Percentiles rank a stretch among this genome's conserved stretches.
Conservation (phyloP, 2,329 filamentous ascomycete genomes). For the Endothia cerciana region DNA sequence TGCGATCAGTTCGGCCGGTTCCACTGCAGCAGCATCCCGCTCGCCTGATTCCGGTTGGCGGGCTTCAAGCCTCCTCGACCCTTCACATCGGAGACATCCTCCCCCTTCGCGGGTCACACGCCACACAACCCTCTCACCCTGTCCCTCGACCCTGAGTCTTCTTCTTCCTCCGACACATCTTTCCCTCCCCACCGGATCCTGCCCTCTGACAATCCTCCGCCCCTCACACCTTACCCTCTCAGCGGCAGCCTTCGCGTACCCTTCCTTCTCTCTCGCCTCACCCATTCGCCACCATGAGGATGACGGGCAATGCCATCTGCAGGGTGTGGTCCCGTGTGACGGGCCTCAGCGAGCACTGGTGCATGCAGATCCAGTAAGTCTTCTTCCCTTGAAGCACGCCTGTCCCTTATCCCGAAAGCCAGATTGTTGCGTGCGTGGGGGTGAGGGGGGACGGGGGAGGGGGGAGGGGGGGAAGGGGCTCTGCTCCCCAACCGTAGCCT, state of each 20-base stretch:
- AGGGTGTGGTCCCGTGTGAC: constrained; percentile 27
- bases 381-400: not conserved
- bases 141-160: not conserved
- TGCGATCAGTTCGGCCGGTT: not conserved
- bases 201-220: constrained; percentile 1
- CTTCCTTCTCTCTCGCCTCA: not conserved
- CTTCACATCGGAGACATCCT: not conserved
- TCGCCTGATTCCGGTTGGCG: not conserved
- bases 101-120: not conserved
- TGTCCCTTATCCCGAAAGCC: not conserved
- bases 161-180: not conserved
- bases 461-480: too few species aligned
- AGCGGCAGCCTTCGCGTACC: not conserved
- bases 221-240: not conserved
- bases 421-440: too few species aligned
- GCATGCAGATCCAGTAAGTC: constrained; percentile 27
- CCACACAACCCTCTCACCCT: not conserved
- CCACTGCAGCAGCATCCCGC: not conserved
- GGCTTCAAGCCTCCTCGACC: not conserved
- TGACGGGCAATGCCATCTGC: constrained; percentile 27
- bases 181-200: not conserved
- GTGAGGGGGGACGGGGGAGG: too few species aligned
- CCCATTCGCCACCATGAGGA: constrained; percentile 12
- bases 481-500: too few species aligned
- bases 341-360: constrained; percentile 29